Percentiles rank a stretch among this genome's conserved stretches.
Conservation (phyloP, 1,139 yeast species). For the Geotrichum restrictum region DNA sequence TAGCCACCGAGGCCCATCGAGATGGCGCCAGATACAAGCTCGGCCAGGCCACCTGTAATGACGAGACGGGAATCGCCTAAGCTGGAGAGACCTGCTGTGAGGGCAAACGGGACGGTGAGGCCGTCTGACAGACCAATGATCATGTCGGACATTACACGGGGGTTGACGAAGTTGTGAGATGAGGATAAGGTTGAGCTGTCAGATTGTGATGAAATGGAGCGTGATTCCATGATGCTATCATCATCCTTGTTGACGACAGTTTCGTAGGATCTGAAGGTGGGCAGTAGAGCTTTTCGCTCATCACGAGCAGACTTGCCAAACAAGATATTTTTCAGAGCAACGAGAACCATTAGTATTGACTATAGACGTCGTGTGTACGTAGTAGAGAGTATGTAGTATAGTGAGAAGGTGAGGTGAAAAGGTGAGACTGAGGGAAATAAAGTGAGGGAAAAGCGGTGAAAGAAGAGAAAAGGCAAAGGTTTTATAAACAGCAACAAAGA, state of each 20-base stretch:
- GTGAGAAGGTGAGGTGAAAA: background rate
- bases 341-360: constrained; percentile 33
- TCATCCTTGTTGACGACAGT: constrained; percentile 22
- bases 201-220: constrained; percentile 6
- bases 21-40: constrained; percentile 77
- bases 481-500: background rate
- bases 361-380: too few relatives aligned
- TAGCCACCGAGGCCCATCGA: constrained; percentile 84
- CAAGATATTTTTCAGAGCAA: constrained; percentile 35
- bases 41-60: constrained; percentile 83
- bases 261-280: constrained; percentile 30
- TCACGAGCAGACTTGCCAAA: constrained; percentile 27
- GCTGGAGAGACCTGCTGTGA: constrained; percentile 75
- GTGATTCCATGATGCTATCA: constrained; percentile 20
- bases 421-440: background rate
- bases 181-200: constrained; percentile 16
- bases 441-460: background rate
- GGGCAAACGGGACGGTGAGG: constrained; percentile 78
- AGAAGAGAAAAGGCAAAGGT: background rate
- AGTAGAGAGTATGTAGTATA: background rate
- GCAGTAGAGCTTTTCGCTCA: constrained; percentile 32
- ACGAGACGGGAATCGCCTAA: constrained; percentile 70
- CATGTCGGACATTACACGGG: constrained; percentile 73
- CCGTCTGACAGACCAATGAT: constrained; percentile 80
- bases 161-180: constrained; percentile 28